A percentile compares a stretch with the other conserved stretches of the same genome.
These are phyloP conservation scores for Eucalyptus erythrocorys DNA, from an alignment of 345 rosid species.

Conservation along the genomic window DNA sequence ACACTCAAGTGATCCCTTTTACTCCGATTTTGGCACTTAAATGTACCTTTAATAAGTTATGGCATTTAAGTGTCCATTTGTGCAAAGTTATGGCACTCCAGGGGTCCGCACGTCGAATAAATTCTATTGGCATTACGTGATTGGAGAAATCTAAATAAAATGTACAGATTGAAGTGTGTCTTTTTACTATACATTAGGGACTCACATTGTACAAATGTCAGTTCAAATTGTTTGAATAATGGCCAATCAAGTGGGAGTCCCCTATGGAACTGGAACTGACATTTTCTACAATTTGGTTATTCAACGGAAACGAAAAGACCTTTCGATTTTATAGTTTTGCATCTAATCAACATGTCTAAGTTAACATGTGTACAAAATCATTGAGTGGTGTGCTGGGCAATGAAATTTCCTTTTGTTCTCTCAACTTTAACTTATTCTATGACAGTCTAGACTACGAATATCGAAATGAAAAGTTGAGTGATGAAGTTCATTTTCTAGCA, in stretches of 20 bases:
- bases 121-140: not conserved
- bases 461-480: too few relatives aligned
- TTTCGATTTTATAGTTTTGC: not conserved
- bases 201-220: not conserved
- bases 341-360: not conserved
- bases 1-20: too few relatives aligned
- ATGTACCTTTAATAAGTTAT: too few relatives aligned
- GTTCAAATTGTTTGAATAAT: too few relatives aligned
- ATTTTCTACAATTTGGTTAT: too few relatives aligned
- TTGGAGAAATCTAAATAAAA: not conserved
- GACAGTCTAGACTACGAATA: fast-evolving
- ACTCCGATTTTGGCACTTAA: too few relatives aligned
- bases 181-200: not conserved
- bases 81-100: too few relatives aligned
- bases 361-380: too few relatives aligned
- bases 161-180: not conserved
- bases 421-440: too few relatives aligned
- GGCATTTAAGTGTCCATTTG: too few relatives aligned
- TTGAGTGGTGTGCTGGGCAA: not conserved
- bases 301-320: not conserved
- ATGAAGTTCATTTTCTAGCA: too few relatives aligned
- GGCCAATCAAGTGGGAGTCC: not conserved
- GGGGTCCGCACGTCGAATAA: too few relatives aligned
- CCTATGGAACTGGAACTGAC: not conserved
- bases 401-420: not conserved